Conservation (phyloP, 2,329 filamentous ascomycete species). For the Fusarium sp. region DNA sequence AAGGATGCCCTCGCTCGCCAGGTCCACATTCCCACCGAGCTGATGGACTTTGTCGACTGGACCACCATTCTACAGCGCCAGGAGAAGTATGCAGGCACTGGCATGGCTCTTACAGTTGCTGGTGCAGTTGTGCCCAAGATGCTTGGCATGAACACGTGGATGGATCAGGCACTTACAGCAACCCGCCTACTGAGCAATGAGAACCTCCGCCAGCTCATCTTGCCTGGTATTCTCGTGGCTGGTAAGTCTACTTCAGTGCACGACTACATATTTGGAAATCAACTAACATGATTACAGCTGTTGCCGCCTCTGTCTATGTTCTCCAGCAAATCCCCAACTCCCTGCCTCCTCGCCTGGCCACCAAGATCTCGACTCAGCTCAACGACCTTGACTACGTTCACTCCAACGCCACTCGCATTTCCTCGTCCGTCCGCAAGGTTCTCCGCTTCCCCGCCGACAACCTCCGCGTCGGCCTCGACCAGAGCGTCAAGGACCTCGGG, state of each 20-base stretch:
- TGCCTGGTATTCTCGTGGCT: slow-evolving; percentile 83
- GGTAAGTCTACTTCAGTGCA: slow-evolving; percentile 66
- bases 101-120: slow-evolving; percentile 92
- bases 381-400: slow-evolving; percentile 92
- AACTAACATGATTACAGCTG: slow-evolving; percentile 60
- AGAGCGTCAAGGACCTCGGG: slow-evolving; percentile 85
- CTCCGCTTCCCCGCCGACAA: slow-evolving; percentile 89
- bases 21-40: slow-evolving; percentile 86
- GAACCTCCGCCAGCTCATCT: slow-evolving; percentile 81
- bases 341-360: slow-evolving; percentile 84
- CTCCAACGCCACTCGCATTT: slow-evolving; percentile 85
- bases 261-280: not conserved
- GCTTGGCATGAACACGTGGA: slow-evolving; percentile 86
- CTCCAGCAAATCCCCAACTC: slow-evolving; percentile 89
- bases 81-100: slow-evolving; percentile 93
- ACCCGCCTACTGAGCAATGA: slow-evolving; percentile 84
- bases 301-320: slow-evolving; percentile 82
- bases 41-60: slow-evolving; percentile 95
- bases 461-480: slow-evolving; percentile 84
- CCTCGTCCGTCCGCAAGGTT: slow-evolving; percentile 86
- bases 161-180: slow-evolving; percentile 86
- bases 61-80: slow-evolving; percentile 85
- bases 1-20: slow-evolving; percentile 85
- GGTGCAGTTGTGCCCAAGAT: slow-evolving; percentile 86
- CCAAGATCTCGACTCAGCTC: slow-evolving; percentile 86